Evolutionary conservation across 352 stramenopile genomes (phyloP), one percentile per base, ranked within the genome.

Genomic region (Globisporangium recalcitrans): DNA sequence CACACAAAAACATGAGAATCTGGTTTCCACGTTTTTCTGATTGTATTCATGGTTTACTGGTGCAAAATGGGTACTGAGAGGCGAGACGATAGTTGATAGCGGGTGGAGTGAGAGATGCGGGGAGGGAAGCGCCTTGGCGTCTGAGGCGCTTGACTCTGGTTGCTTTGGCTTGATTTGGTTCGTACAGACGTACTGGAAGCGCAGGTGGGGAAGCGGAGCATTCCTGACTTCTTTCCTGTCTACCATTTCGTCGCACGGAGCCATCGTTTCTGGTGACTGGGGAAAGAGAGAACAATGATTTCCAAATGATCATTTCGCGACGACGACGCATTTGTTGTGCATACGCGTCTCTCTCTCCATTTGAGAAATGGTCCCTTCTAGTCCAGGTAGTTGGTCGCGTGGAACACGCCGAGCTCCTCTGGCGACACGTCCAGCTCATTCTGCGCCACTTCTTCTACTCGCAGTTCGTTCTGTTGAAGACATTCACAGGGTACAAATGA

Each of bases 381-480:
- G 64, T 95, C 83, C 48, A 85, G 72, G 75, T 95, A 95, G 38
- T 86, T 87, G 67, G 82, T 92, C 49, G 79, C 82, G 63, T 93
- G 86, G 52, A 83, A 76, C 52, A 95, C 86, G 51, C 84, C 84
- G 29, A 95, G 82, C 68, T 95, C 86, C 67, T 91, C 82, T 19
- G 85, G 80, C 51, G 82, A 89, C 68, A 86, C 71, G 42, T 87
- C 75, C 62, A 74, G 68, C 29, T 82, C 72, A 34, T 74, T 74
- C 53, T 90, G 69, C 51, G 63, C 55, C 7, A 52, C 58, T 52
- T 67, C 64, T 46, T 65, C 69, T 52, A 69, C 53, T 32, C 32
- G 29, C 14, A 54, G 54, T 5, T 71, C 60, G 29, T 68, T 73
- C 62, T 78, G 61, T 42, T 69, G 40, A 58, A 59, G 2, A 58